Evolutionary conservation across 257 asterid species (phyloP), one percentile per base, ranked within the genome.

Genomic region (Solanum appendiculatum): DNA sequence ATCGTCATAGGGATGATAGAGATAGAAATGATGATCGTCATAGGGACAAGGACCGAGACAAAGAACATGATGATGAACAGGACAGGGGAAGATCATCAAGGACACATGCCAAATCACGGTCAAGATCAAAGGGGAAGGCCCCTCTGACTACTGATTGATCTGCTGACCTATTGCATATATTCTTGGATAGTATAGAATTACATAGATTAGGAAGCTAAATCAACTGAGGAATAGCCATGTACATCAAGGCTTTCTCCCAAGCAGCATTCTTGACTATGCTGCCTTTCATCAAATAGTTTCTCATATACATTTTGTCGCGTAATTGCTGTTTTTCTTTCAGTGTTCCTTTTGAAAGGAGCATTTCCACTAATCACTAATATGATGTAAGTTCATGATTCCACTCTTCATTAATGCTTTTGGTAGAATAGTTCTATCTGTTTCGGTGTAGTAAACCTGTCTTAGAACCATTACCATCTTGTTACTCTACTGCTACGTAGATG

Each of bases 61-160:
- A 54, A 6, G 63, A 54, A 54, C 63, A 54, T 54, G 63, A 54
- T 18, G 63, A 54, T 54, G 63, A 54, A 54, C 63, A 54, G 63
- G 63, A 6, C 80, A 94, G 92, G 90, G 95, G 95, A 90, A 91
- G 95, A 90, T 92, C 97, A 18, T 91, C 97, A 40, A 92, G 94
- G 91, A 89, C 95, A 89, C 75, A 89, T 92, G 11, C 73, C 90
- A 94, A 94, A 91, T 89, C 96, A 58, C 86, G 94, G 86, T 94
- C 98, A 27, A 94, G 94, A 89, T 90, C 97, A 36, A 94, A 94
- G 91, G 98, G 63, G 63, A 18, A 54, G n/a, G n/a, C n/a, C 93
- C 93, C 6, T 33, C 68, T 91, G 69, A 88, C 95, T 88, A 90
- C 97, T 23, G 93, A 95, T 72, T 96, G 89, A 93, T 81, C 87